Evolutionary conservation across 2,329 filamentous ascomycete genomes (phyloP).

Genomic region (Aspergillus fischeri): DNA sequence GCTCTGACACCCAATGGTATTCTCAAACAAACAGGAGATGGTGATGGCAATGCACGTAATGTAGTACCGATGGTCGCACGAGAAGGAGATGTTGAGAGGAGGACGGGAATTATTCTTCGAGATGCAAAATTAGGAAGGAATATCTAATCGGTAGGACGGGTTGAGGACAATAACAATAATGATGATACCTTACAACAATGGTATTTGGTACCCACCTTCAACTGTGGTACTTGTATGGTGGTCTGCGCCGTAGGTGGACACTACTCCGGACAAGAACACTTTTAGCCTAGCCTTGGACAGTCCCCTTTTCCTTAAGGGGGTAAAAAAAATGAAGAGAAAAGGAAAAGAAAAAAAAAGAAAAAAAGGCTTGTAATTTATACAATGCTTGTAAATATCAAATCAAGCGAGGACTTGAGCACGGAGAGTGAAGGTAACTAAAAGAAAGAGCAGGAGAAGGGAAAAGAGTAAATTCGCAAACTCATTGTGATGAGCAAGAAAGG

Average conservation of each 20-base stretch:
- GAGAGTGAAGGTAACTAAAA: too few relatives aligned
- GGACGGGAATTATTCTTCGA: constrained; percentile 7
- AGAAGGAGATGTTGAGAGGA: neutral
- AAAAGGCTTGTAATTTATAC: neutral
- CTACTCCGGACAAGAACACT: neutral
- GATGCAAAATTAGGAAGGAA: neutral
- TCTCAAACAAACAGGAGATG: constrained; percentile 3
- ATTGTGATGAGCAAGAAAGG: too few relatives aligned
- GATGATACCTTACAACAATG: constrained; percentile 14
- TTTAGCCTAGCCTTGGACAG: neutral
- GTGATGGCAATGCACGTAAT: neutral
- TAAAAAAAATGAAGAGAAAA: too few relatives aligned
- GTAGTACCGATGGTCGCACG: neutral
- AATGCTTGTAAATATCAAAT: neutral
- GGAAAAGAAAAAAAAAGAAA: too few relatives aligned
- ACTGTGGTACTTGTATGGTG: constrained; percentile 9
- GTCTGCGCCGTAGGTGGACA: constrained; percentile 6
- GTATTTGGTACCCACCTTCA: constrained; percentile 18
- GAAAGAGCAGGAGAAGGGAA: too few relatives aligned
- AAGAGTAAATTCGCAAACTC: too few relatives aligned
- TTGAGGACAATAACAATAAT: constrained; percentile 11
- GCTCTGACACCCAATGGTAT: neutral
- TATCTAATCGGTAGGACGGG: neutral
- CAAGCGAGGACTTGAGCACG: neutral
- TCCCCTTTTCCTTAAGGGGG: neutral